Percentiles rank a stretch among this genome's conserved stretches.
phyloP scores from a whole-genome alignment of 2,329 filamentous ascomycete species.

The Curvularia hawaiiensis region DNA sequence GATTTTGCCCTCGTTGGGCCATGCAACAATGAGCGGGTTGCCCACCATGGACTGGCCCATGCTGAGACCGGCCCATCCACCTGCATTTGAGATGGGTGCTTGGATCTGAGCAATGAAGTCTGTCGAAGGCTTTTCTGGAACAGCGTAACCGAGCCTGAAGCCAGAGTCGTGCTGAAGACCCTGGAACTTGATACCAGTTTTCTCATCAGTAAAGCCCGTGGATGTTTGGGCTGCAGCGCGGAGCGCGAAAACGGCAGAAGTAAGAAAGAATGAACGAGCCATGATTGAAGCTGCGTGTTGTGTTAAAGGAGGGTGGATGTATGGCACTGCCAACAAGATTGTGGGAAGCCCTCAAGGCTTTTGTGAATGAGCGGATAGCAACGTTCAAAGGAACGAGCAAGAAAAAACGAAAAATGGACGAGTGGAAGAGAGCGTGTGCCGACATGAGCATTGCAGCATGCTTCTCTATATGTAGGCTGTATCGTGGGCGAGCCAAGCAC shows the following conservation, averaged over 20 bases:
- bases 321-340: constrained; percentile 36
- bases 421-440: constrained; percentile 18
- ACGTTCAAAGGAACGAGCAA: constrained; percentile 23
- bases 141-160: constrained; percentile 57
- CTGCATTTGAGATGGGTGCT: constrained; percentile 50
- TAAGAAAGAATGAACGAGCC: constrained; percentile 36
- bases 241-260: constrained; percentile 33
- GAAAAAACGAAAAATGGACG: constrained; percentile 18
- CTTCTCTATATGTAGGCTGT: constrained; percentile 22
- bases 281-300: constrained; percentile 23
- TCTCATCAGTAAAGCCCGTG: constrained; percentile 36
- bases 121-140: constrained; percentile 55
- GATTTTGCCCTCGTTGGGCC: constrained; percentile 56
- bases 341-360: constrained; percentile 42
- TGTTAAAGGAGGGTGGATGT: constrained; percentile 19
- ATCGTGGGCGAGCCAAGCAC: constrained; percentile 20
- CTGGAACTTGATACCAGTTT: constrained; percentile 43
- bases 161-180: constrained; percentile 44
- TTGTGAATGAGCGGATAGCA: constrained; percentile 27
- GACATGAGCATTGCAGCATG: not conserved
- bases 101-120: constrained; percentile 62
- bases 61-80: constrained; percentile 59
- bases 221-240: constrained; percentile 35
- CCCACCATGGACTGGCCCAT: constrained; percentile 56
- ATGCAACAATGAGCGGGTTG: constrained; percentile 59